A percentile compares a stretch with the other conserved stretches of the same genome.
Conservation (phyloP, 2,329 filamentous ascomycete genomes). For the Talaromyces islandicus region DNA sequence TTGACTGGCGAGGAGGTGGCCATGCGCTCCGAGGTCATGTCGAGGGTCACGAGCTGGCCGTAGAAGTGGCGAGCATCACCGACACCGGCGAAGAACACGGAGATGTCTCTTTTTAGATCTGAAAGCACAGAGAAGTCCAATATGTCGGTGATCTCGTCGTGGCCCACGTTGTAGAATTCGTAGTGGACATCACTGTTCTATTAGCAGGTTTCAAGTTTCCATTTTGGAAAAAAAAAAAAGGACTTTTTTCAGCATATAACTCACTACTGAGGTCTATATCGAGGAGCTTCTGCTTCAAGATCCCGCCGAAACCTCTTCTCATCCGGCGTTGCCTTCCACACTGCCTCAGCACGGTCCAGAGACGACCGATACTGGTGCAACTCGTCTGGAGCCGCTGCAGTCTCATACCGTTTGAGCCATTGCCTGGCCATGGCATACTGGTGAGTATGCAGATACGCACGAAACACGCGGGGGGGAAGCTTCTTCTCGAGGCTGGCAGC, state of each 20-base stretch:
- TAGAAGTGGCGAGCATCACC: constrained; percentile 11
- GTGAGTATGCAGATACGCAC: constrained; percentile 7
- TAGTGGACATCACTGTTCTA: neutral
- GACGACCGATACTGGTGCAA: constrained; percentile 1
- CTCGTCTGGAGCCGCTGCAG: constrained; percentile 1
- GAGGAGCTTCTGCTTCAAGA: neutral
- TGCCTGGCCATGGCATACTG: constrained; percentile 2
- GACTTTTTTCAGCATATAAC: neutral
- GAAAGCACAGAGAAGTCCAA: constrained; percentile 5
- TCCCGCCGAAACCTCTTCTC: neutral
- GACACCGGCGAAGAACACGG: constrained; percentile 8
- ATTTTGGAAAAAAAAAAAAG: too few relatives aligned
- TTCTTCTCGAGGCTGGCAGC: constrained; percentile 6
- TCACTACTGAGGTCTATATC: constrained; percentile 2
- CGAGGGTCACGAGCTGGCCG: constrained; percentile 7
- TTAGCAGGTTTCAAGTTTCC: neutral
- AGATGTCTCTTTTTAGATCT: constrained; percentile 2
- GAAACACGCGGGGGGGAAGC: constrained; percentile 3
- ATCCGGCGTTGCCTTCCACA: constrained; percentile 3
- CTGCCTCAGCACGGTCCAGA: constrained; percentile 3
- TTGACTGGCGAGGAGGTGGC: neutral
- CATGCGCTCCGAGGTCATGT: constrained; percentile 5
- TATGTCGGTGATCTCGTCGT: constrained; percentile 7
- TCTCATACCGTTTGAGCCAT: constrained; percentile 7
- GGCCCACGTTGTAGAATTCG: neutral